A percentile compares a stretch with the other conserved stretches of the same genome.
Conservation (phyloP, 2,329 filamentous ascomycete genomes). For the Ceratocystis alfenasii region DNA sequence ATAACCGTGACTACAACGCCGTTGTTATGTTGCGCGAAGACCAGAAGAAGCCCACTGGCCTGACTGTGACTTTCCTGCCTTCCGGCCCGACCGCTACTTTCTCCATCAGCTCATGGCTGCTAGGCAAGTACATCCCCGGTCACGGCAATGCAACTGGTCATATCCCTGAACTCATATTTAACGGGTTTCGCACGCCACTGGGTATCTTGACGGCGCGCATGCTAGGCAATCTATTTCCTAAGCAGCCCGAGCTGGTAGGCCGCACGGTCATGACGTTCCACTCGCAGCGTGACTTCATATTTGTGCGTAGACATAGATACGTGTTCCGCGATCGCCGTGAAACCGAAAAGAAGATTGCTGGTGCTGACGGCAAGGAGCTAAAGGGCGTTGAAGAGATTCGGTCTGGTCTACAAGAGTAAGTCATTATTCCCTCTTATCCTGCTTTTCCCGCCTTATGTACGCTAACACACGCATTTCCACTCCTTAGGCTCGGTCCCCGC, state of each 20-base stretch:
- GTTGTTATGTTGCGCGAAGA: constrained; percentile 82
- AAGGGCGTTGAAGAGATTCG: constrained; percentile 76
- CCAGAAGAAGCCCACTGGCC: constrained; percentile 66
- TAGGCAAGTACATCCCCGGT: constrained; percentile 74
- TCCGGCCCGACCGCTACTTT: constrained; percentile 87
- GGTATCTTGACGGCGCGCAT: constrained; percentile 78
- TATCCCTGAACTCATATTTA: constrained; percentile 79
- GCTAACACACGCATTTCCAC: neutral
- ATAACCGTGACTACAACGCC: constrained; percentile 70
- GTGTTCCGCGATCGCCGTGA: constrained; percentile 79
- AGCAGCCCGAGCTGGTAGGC: constrained; percentile 69
- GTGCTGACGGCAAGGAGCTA: constrained; percentile 68
- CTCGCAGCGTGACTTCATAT: constrained; percentile 94
- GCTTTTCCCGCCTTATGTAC: neutral
- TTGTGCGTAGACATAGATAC: constrained; percentile 80
- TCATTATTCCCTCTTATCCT: neutral
- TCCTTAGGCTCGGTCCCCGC: constrained; percentile 47
- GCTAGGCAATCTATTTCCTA: constrained; percentile 52
- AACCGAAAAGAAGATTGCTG: constrained; percentile 77
- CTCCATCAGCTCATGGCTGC: constrained; percentile 77
- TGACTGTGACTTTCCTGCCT: constrained; percentile 77
- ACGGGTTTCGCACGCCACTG: constrained; percentile 88
- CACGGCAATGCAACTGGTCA: constrained; percentile 83
- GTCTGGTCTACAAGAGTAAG: constrained; percentile 68
- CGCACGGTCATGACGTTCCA: constrained; percentile 85